Base-by-base conservation (phyloP, 352 stramenopile genomes). In the Phytophthora macrochlamydospora region DNA sequence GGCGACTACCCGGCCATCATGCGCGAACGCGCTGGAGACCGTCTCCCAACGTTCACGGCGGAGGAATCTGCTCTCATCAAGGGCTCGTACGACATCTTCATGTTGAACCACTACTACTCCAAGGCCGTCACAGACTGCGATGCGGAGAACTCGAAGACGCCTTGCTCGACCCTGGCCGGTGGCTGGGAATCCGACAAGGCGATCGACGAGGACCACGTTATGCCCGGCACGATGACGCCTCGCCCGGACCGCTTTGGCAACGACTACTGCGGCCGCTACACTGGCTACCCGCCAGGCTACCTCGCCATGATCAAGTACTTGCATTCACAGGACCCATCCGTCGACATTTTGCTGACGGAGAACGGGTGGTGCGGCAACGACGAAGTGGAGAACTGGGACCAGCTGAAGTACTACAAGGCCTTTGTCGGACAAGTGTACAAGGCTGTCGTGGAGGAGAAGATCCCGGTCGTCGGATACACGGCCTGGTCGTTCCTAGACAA, bases 1-100 rank as follows among this genome's bases (percentile, higher is more conserved):
- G 95, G 95, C 32, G 85, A 98, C 49, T 98, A 98, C 76, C 96
- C 96, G 3, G 49, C 71, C n/a, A 76, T 90, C 31, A 98, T 99
- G 94, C 85, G 78, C 35, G 62, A 91, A 49, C 74, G 81, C 48
- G 80, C 89, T 6, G 88, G 91, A 6, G 70, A 81, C 11, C 76
- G 85, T 29, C 69, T 99, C 14, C 95, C 95, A 1, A 44, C 56
- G 49, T 98, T 98, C 67, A 96, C 92, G 7, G 24, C 53, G 6
- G 74, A 89, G 11, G 78, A 98, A 58, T 69, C 84, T 0, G 72
- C 74, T 31, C n/a, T 90, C 12, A 58, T 98, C 18, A 80, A 83
- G 46, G 82, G 79, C 9, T 96, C 85, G 33, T 83, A 83, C 59
- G 95, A 99, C 55, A 94, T 98, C 59, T 89, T 99, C 48, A 96